These are phyloP conservation scores for Trichoderma orchidacearum DNA, from an alignment of 495 filamentous ascomycete species.

Conservation along the genomic window DNA sequence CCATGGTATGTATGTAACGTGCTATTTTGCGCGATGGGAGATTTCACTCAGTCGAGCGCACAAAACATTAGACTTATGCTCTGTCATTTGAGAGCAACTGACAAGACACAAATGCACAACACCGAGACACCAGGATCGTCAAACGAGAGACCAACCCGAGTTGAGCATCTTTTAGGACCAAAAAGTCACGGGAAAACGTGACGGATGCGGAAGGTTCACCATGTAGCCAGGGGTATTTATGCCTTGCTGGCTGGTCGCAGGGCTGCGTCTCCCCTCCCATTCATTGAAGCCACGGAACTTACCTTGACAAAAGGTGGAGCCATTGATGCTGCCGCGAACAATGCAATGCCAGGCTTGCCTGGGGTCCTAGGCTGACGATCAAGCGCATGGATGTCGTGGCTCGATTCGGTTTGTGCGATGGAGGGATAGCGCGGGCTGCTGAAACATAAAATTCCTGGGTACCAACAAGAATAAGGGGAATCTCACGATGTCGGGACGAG, in stretches of 20 bases:
- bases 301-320: not conserved
- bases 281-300: not conserved
- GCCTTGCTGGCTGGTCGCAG: not conserved
- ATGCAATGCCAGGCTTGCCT: not conserved
- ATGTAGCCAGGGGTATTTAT: not conserved
- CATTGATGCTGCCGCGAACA: not conserved
- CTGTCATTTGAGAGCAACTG: not conserved
- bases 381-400: not conserved
- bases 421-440: not conserved
- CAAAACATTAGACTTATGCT: not conserved
- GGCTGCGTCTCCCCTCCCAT: not conserved
- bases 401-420: not conserved
- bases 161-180: not conserved
- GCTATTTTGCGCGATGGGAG: not conserved
- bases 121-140: not conserved
- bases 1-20: not conserved
- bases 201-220: not conserved
- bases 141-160: not conserved
- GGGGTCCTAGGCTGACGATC: not conserved
- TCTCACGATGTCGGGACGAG: not conserved
- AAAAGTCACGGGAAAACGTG: not conserved
- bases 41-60: not conserved
- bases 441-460: not conserved
- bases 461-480: too few relatives aligned
- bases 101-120: not conserved